These are phyloP conservation scores for Takashimella koratensis DNA, from an alignment of 1,284 basidiomycete species.

Conservation along the genomic window DNA sequence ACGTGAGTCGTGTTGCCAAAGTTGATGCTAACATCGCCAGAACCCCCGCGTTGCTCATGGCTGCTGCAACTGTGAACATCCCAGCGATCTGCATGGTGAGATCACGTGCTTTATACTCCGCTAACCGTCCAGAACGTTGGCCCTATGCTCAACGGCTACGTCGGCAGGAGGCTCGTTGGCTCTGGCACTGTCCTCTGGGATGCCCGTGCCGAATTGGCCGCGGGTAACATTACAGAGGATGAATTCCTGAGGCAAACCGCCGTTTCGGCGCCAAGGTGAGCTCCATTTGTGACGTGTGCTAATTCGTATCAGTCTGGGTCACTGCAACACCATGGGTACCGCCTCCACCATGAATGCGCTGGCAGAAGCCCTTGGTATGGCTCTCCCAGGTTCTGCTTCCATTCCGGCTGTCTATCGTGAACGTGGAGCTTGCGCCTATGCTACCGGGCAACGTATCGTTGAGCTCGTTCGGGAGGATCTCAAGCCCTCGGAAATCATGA, in stretches of 20 bases:
- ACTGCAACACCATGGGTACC: slow-evolving; percentile 50
- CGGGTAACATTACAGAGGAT: slow-evolving; percentile 39
- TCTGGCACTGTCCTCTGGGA: slow-evolving; percentile 48
- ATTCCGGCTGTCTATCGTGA: slow-evolving; percentile 61
- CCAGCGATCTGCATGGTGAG: slow-evolving; percentile 37
- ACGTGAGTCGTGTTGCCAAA: slow-evolving; percentile 57
- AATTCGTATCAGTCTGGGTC: slow-evolving; percentile 21
- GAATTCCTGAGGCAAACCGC: slow-evolving; percentile 42
- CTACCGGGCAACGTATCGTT: slow-evolving; percentile 76
- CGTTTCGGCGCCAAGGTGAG: slow-evolving; percentile 39
- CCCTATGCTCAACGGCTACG: slow-evolving; percentile 47
- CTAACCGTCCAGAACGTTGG: slow-evolving; percentile 31
- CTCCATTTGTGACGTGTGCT: neutral
- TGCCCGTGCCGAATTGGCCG: slow-evolving; percentile 32
- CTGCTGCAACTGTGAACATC: slow-evolving; percentile 43
- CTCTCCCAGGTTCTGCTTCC: slow-evolving; percentile 80
- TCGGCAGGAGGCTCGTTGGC: slow-evolving; percentile 37
- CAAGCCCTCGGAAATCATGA: slow-evolving; percentile 89
- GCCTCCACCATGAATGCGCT: slow-evolving; percentile 74
- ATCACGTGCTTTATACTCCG: neutral
- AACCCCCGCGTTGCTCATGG: slow-evolving; percentile 41
- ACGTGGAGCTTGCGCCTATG: slow-evolving; percentile 55
- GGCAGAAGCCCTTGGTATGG: slow-evolving; percentile 87
- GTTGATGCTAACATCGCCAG: slow-evolving; percentile 10
- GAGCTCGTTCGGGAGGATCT: slow-evolving; percentile 77